Percentiles rank a stretch among this genome's conserved stretches.
Evolutionary conservation across 257 asterid genomes (phyloP).

Genomic region (Fraxinus americana): DNA sequence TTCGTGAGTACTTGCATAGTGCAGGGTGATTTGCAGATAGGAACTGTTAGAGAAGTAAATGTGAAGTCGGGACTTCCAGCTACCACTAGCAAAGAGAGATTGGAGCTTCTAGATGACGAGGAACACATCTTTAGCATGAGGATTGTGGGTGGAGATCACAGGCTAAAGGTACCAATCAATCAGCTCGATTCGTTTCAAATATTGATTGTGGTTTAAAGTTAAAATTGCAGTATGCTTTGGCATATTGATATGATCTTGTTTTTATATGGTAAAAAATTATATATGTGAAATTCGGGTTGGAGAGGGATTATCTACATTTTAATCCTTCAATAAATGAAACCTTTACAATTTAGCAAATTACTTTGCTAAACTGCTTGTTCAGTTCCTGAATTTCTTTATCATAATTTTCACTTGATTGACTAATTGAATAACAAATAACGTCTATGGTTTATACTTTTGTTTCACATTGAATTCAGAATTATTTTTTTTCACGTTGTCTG

Average conservation of each 20-base stretch:
- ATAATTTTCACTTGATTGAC: not conserved
- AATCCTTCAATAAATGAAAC: not conserved
- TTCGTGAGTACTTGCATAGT: conserved; percentile 82
- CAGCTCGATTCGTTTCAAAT: not conserved
- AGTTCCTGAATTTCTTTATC: not conserved
- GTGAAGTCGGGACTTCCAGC: conserved; percentile 91
- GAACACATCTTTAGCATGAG: conserved; percentile 75
- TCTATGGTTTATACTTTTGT: not conserved
- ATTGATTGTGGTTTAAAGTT: not conserved
- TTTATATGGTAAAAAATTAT: not conserved
- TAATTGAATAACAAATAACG: not conserved
- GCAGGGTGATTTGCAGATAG: conserved; percentile 76
- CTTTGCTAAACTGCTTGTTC: not conserved
- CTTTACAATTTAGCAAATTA: not conserved
- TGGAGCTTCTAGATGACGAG: conserved; percentile 80
- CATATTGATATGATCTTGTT: not conserved
- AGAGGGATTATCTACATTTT: not conserved
- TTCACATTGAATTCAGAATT: not conserved
- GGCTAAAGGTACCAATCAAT: conserved; percentile 61
- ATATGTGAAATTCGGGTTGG: not conserved
- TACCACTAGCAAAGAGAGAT: conserved; percentile 81
- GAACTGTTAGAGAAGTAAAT: conserved; percentile 84
- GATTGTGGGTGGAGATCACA: conserved; percentile 95
- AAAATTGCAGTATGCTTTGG: not conserved
- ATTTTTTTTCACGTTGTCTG: not conserved